Evolutionary conservation across 1,284 basidiomycete genomes (phyloP), one percentile per base, ranked within the genome.

Genomic region (Leccinum fuscescens): DNA sequence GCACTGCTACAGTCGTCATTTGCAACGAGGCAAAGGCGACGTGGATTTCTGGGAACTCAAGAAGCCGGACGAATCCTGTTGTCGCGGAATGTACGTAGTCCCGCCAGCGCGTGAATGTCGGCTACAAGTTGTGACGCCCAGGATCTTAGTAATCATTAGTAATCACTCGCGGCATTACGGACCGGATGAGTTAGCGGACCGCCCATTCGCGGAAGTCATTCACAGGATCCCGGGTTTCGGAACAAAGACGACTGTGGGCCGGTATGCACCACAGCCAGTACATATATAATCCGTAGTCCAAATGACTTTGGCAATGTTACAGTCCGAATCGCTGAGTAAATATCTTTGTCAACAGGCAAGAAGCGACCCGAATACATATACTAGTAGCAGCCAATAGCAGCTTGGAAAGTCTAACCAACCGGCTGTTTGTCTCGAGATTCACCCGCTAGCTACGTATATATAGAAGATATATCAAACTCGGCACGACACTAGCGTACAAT

Each of bases 401-500:
- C 42, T 44, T 44, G 42, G 42, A 42, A 42, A 42, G n/a, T 11
- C 39, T 42, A 9, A 42, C 39, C 3, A 42, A n/a, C 39, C n/a
- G 39, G 39, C 15, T 42, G n/a, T 42, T 42, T 44, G 42, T 44
- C 17, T 44, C 42, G 17, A 44, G 42, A 44, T 44, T 44, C 8
- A 44, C 42, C 17, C 39, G 8, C 39, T 42, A 42, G n/a, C 37
- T 42, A 42, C 9, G 6, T 12, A 44, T 12, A 44, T 44, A 44
- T 44, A 44, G 42, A 11, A 12, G 42, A 17, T 42, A 27, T 48
- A 51, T 57, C 57, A 52, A 61, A 58, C 60, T 55, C 49, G 48
- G 44, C 17, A 57, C 60, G 62, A 50, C 29, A 59, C 58, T 72
- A 70, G 17, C 67, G 33, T 72, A 72, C 71, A 74, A 52, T 51